Base-by-base conservation (phyloP, 768 basidiomycete genomes). In the Russula vinacea region DNA sequence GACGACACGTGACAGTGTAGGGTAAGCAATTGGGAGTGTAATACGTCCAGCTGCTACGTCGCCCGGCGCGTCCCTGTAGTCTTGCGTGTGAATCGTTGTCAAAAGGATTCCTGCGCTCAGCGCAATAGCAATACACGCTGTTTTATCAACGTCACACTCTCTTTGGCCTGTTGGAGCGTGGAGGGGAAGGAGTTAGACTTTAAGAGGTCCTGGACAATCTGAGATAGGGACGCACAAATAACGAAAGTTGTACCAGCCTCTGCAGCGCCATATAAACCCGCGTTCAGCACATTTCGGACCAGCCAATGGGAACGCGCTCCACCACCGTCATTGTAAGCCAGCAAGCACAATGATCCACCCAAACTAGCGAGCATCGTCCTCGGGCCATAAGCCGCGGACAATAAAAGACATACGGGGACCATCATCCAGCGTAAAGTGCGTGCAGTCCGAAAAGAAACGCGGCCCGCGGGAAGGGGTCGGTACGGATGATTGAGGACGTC, bases 41-140 rank as follows among this genome's bases (percentile, higher is more conserved):
- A 72, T 22, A 1, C 81, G 74, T 0, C 78, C 78, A 0, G 73
- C 71, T 32, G 72, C 54, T 7, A 70, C 68, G 55, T 82, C 81
- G 0, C 81, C 81, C 24, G 73, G 71, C 19, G 75, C 69, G 58
- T 83, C 81, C 33, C 76, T 73, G 61, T 80, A 82, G 62, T 82
- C 81, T 68, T 81, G 79, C 8, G 79, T 77, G 29, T 82, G 81
- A 17, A 81, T 78, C 5, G 81, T 82, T 0, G 80, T 80, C 2
- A 76, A 69, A 40, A 81, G 73, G 17, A 80, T 76, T 0, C 73
- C 72, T 10, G 74, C 71, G 22, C 77, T 79, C 51, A 78, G 64
- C 42, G 71, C 71, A 42, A 77, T 65, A 0, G 80, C 75, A 10
- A 75, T 61, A 39, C 68, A 66, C 3, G 70, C 75, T 1, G 73